phyloP scores from a whole-genome alignment of 2,329 filamentous ascomycete genomes.

The Tolypocladium paradoxum region DNA sequence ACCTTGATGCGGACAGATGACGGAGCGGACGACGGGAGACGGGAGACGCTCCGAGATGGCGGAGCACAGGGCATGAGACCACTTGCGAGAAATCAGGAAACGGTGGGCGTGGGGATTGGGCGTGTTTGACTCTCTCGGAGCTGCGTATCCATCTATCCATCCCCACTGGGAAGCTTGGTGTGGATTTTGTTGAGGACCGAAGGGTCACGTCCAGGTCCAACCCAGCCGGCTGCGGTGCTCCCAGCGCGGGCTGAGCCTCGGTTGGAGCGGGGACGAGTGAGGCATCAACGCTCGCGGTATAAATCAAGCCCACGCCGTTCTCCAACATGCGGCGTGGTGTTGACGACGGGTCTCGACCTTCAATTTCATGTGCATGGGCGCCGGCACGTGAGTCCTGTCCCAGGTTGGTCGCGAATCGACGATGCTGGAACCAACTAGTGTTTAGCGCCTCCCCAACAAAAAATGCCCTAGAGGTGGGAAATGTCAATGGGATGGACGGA shows the following conservation, averaged over 20 bases:
- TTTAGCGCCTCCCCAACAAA: conserved; percentile 4
- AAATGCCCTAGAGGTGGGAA: neutral
- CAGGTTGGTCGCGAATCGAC: neutral
- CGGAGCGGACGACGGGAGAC: neutral
- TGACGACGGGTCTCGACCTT: neutral
- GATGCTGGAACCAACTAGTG: neutral
- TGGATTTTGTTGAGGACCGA: neutral
- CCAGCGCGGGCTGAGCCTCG: neutral
- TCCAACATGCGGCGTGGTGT: neutral
- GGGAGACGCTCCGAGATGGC: neutral
- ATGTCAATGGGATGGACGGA: neutral
- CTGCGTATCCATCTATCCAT: no score
- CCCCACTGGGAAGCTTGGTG: no score
- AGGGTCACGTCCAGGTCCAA: neutral
- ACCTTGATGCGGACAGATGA: neutral
- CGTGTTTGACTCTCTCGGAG: no score
- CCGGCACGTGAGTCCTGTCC: neutral
- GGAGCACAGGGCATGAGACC: neutral
- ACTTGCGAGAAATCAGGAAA: neutral
- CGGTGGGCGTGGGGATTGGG: neutral
- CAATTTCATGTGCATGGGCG: neutral
- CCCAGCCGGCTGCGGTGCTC: neutral
- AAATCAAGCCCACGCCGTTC: neutral
- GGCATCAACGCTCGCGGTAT: neutral
- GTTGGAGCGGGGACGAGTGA: neutral